Evolutionary conservation across 2,329 filamentous ascomycete species (phyloP).

Genomic region (Trichoderma brevicompactum): DNA sequence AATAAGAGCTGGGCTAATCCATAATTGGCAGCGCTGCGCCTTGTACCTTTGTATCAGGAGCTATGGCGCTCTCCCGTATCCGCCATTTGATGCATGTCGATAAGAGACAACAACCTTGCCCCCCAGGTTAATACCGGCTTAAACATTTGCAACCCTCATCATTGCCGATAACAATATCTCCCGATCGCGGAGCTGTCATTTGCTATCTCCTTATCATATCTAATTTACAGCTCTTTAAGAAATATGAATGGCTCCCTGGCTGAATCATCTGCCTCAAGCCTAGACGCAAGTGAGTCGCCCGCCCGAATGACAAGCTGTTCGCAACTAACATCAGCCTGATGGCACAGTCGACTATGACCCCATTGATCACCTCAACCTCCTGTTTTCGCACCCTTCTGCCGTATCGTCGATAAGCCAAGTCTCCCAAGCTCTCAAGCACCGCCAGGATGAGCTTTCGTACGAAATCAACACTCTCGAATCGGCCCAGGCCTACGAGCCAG

Average conservation of each 20-base stretch:
- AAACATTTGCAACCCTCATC: not conserved
- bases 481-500: conserved; percentile 81
- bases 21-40: not conserved
- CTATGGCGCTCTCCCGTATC: not conserved
- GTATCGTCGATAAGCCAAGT: conserved; percentile 77
- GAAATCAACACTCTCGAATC: conserved; percentile 76
- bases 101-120: not conserved
- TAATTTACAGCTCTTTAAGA: not conserved
- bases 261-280: conserved; percentile 46
- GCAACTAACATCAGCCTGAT: conserved; percentile 30
- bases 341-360: conserved; percentile 78
- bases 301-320: conserved; percentile 30
- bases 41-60: not conserved
- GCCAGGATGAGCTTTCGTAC: conserved; percentile 80
- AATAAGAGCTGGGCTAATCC: not conserved
- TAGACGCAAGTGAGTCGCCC: conserved; percentile 50
- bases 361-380: conserved; percentile 86
- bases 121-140: conserved; percentile 16
- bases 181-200: not conserved
- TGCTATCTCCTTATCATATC: not conserved
- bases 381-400: conserved; percentile 89
- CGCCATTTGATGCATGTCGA: no score
- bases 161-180: not conserved
- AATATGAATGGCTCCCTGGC: conserved; percentile 48
- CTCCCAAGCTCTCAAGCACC: conserved; percentile 71